Evolutionary conservation across 2,329 filamentous ascomycete genomes (phyloP).

Genomic region (Chaetothyriales sp.): DNA sequence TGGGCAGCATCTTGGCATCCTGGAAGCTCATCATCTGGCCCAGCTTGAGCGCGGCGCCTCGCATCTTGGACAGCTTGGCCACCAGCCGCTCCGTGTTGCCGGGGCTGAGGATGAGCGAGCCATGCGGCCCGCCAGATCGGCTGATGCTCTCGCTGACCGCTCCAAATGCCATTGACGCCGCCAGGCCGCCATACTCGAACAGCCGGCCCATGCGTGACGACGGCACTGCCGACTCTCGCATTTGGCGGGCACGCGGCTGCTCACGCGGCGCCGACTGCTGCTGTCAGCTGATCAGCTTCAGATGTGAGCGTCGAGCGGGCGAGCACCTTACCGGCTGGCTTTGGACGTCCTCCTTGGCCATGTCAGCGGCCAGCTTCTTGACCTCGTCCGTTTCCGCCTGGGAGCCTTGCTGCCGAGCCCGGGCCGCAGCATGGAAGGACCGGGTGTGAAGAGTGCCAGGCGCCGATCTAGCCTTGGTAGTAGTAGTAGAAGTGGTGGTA

Average conservation of each 20-base stretch:
- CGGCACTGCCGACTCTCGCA: conserved; percentile 81
- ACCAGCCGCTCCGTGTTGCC: conserved; percentile 89
- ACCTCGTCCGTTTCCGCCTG: conserved; percentile 26
- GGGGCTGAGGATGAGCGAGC: conserved; percentile 75
- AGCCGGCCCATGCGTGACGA: conserved; percentile 73
- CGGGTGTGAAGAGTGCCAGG: conserved; percentile 9
- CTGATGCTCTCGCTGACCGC: conserved; percentile 75
- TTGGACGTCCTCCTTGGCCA: conserved; percentile 33
- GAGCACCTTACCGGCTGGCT: conserved; percentile 16
- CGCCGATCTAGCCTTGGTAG: conserved; percentile 22
- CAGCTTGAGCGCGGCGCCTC: conserved; percentile 89
- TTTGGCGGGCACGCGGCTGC: conserved; percentile 42
- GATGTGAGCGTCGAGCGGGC: background rate
- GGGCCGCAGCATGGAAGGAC: conserved; percentile 10
- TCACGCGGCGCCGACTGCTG: conserved; percentile 22
- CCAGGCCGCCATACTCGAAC: conserved; percentile 90
- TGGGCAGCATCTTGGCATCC: conserved; percentile 87
- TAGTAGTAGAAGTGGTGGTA: no score
- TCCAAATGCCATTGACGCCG: conserved; percentile 88
- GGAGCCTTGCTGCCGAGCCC: conserved; percentile 9
- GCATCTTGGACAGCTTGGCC: conserved; percentile 84
- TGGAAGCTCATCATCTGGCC: conserved; percentile 98
- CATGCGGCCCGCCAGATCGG: conserved; percentile 58
- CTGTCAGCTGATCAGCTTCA: conserved; percentile 36
- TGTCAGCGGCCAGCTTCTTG: conserved; percentile 33